phyloP scores from a whole-genome alignment of 1,284 basidiomycete genomes.

The Sporisorium sorghi region DNA sequence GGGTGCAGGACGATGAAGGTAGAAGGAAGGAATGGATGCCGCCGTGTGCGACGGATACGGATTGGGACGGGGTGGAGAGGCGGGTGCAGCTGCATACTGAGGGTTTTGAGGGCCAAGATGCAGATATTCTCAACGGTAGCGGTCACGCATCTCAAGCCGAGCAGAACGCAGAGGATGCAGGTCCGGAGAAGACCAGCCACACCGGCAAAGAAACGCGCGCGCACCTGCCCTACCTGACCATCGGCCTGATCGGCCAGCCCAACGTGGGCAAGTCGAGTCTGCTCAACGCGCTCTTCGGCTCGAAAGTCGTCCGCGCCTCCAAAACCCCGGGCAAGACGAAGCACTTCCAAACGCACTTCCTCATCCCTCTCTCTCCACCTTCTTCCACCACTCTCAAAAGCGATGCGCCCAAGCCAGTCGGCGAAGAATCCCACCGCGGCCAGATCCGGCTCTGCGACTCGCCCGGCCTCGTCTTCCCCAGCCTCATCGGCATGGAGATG shows the following conservation, averaged over 20 bases:
- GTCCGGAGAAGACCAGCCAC: not conserved
- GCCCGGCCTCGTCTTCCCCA: conserved; percentile 76
- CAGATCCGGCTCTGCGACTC: conserved; percentile 53
- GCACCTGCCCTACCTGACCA: conserved; percentile 48
- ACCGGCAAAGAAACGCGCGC: conserved; percentile 19
- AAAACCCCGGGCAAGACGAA: conserved; percentile 94
- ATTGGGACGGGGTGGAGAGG: conserved; percentile 52
- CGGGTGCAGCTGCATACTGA: conserved; percentile 44
- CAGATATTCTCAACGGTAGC: not conserved
- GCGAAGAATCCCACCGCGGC: conserved; percentile 35
- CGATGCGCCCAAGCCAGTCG: conserved; percentile 72
- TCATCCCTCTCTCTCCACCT: conserved; percentile 79
- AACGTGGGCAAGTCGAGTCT: conserved; percentile 94
- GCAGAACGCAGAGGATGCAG: not conserved
- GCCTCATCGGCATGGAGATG: conserved; percentile 54
- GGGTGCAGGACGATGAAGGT: conserved; percentile 73
- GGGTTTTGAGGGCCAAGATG: conserved; percentile 10
- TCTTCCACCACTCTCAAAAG: conserved; percentile 79
- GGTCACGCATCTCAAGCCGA: not conserved
- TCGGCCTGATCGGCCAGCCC: conserved; percentile 75
- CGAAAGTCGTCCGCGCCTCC: conserved; percentile 83
- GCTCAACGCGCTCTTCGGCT: conserved; percentile 87
- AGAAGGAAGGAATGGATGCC: conserved; percentile 78
- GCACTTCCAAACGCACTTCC: conserved; percentile 88
- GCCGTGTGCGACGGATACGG: conserved; percentile 53